Percentiles rank a stretch among this genome's conserved stretches.
These are phyloP conservation scores for Scorias spongiosa DNA, from an alignment of 2,329 filamentous ascomycete genomes.

Conservation along the genomic window DNA sequence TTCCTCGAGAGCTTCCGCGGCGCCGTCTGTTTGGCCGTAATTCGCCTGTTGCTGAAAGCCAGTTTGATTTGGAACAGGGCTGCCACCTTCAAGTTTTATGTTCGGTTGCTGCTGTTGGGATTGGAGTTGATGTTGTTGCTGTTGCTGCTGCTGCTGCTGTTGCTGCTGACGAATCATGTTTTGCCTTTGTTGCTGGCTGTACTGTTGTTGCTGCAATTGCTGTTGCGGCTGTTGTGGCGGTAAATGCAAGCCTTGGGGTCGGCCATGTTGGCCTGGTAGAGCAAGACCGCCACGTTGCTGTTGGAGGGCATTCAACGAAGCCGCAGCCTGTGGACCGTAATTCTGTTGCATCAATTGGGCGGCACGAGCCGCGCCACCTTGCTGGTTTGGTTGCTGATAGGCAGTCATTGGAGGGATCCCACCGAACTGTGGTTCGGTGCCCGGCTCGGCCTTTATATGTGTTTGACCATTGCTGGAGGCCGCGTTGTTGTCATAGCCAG, in stretches of 20 bases:
- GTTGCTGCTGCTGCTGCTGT: constrained; percentile 23
- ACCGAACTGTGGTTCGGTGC: constrained; percentile 17
- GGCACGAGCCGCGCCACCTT: constrained; percentile 31
- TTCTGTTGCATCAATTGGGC: constrained; percentile 41
- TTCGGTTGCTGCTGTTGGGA: constrained; percentile 18
- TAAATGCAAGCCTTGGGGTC: constrained; percentile 21
- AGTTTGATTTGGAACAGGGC: constrained; percentile 12
- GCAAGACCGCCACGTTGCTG: constrained; percentile 21
- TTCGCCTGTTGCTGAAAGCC: constrained; percentile 26
- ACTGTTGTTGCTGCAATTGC: constrained; percentile 1
- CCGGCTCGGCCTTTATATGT: constrained; percentile 40
- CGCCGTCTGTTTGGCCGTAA: constrained; percentile 60
- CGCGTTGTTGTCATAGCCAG: constrained; percentile 23
- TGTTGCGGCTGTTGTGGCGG: constrained; percentile 18
- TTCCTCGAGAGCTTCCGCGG: constrained; percentile 45
- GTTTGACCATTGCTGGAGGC: constrained; percentile 19
- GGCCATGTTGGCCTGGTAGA: constrained; percentile 17
- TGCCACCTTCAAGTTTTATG: constrained; percentile 21
- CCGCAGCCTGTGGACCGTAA: constrained; percentile 49
- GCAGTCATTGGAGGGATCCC: constrained; percentile 11
- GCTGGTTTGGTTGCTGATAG: constrained; percentile 12
- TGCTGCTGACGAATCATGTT: constrained; percentile 8
- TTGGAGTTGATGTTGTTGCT: constrained; percentile 27
- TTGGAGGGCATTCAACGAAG: constrained; percentile 47
- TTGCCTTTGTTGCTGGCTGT: neutral